Conservation (phyloP, 2,329 filamentous ascomycete genomes). For the Colletotrichum chrysophilum region DNA sequence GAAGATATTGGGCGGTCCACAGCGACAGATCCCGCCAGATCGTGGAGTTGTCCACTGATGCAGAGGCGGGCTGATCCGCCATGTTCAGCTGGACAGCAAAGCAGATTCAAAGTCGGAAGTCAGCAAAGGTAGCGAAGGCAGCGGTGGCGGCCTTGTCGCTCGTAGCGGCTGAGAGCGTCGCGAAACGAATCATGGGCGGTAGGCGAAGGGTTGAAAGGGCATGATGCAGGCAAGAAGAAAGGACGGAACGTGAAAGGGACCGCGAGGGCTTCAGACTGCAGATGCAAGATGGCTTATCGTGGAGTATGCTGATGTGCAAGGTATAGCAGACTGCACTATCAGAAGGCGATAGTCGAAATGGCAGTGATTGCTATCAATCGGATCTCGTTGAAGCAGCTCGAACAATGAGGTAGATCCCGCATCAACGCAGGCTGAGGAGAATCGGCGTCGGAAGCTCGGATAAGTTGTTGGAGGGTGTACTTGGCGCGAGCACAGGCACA, state of each 20-base stretch:
- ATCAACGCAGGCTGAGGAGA: not conserved
- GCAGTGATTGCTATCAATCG: not conserved
- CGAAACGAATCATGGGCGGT: constrained; percentile 10
- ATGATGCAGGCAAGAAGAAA: not conserved
- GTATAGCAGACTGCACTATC: not conserved
- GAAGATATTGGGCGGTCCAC: constrained; percentile 53
- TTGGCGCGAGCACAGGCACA: not conserved
- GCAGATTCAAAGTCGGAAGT: not conserved
- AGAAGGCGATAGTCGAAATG: not conserved
- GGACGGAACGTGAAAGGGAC: not conserved
- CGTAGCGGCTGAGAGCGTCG: constrained; percentile 6
- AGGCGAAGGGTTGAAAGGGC: not conserved
- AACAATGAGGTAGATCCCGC: not conserved
- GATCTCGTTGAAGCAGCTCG: not conserved
- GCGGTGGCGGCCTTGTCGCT: constrained; percentile 8
- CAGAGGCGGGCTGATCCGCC: constrained; percentile 6
- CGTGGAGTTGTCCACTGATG: constrained; percentile 42
- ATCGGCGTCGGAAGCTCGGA: not conserved
- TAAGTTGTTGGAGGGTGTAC: not conserved
- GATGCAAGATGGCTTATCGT: not conserved
- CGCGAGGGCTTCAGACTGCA: not conserved
- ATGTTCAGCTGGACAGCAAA: not conserved
- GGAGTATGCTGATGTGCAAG: not conserved
- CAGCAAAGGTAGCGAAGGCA: not conserved
- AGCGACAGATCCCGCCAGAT: constrained; percentile 59